Base-by-base conservation (phyloP, 768 basidiomycete species). In the Hericium coralloides region DNA sequence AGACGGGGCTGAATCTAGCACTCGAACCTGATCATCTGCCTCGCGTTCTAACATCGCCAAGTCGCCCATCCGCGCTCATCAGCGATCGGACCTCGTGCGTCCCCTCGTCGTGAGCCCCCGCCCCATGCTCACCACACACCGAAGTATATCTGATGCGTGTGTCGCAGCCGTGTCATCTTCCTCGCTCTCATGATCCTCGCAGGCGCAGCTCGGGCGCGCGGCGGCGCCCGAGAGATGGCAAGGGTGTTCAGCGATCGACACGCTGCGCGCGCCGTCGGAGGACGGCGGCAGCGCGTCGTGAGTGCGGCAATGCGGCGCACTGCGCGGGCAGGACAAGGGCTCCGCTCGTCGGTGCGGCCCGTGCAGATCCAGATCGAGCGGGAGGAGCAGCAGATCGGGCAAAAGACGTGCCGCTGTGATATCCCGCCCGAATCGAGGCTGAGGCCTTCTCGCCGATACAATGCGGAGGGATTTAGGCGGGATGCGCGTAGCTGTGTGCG, bases 321-420 rank as follows among this genome's bases (percentile, higher is more conserved):
- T 20, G 83, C 83, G 20, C 86, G 89, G 67, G 83, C 85, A 0
- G 89, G 89, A 1, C 88, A 93, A 56, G 80, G 82, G 0, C 73
- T 92, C 37, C 79, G 81, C 56, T 87, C 64, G 71, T 92, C 2
- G 90, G 88, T 87, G 80, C 81, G 3, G 81, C 92, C n/a, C 92
- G 91, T 66, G 89, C 86, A 65, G 82, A 84, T 56, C 67, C 80
- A 1, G 87, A 89, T 56, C 71, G 90, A 7, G 89, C 89, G 31
- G 76, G 80, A 80, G 80, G 54, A n/a, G n/a, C n/a, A 59, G 77
- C 64, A 20, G 36, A 3, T 22, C 7, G 45, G 12, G 53, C 47
- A 23, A n/a, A 36, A 38, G 15, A 50, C n/a, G 23, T 17, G 8
- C 47, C 23, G 48, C n/a, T 26, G n/a, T 37, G 47, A 31, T 52